Evolutionary conservation across 805 yeast species (phyloP).

Genomic region (Grigorovia jiainica): DNA sequence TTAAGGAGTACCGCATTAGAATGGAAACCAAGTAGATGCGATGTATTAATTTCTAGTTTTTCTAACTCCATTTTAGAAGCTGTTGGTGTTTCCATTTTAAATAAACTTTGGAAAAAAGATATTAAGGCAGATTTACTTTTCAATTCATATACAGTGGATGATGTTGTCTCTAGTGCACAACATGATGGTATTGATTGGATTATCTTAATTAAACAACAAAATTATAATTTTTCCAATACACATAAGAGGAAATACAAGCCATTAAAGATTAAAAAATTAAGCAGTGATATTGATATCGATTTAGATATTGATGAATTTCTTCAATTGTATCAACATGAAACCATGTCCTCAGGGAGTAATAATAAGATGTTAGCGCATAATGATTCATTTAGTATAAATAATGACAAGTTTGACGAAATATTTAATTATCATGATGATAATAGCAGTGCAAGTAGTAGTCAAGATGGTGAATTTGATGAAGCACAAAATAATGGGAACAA

Average conservation of each 20-base stretch:
- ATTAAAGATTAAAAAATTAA: slow-evolving; percentile 57
- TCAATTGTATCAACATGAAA: slow-evolving; percentile 32
- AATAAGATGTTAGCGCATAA: background rate
- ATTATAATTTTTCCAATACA: slow-evolving; percentile 16
- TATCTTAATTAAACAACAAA: slow-evolving; percentile 64
- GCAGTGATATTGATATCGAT: slow-evolving; percentile 57
- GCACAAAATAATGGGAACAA: slow-evolving; percentile 1
- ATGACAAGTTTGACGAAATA: slow-evolving; percentile 20
- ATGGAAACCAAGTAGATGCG: slow-evolving; percentile 61
- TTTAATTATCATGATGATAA: slow-evolving; percentile 21
- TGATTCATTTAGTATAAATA: slow-evolving; percentile 6
- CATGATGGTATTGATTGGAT: slow-evolving; percentile 69
- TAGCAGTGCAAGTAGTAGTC: slow-evolving; percentile 23
- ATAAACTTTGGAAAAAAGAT: slow-evolving; percentile 63
- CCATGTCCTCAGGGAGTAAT: background rate
- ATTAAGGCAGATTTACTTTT: slow-evolving; percentile 66
- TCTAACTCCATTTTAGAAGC: slow-evolving; percentile 46
- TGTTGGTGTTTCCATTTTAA: slow-evolving; percentile 54
- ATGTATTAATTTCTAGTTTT: slow-evolving; percentile 68
- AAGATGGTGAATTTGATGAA: slow-evolving; percentile 16
- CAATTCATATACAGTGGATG: slow-evolving; percentile 47
- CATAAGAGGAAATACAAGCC: slow-evolving; percentile 60
- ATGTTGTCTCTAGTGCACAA: slow-evolving; percentile 51
- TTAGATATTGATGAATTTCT: slow-evolving; percentile 60
- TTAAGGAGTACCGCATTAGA: slow-evolving; percentile 31